Base-by-base conservation (phyloP, 805 yeast genomes). In the Starmerella tilneyi region DNA sequence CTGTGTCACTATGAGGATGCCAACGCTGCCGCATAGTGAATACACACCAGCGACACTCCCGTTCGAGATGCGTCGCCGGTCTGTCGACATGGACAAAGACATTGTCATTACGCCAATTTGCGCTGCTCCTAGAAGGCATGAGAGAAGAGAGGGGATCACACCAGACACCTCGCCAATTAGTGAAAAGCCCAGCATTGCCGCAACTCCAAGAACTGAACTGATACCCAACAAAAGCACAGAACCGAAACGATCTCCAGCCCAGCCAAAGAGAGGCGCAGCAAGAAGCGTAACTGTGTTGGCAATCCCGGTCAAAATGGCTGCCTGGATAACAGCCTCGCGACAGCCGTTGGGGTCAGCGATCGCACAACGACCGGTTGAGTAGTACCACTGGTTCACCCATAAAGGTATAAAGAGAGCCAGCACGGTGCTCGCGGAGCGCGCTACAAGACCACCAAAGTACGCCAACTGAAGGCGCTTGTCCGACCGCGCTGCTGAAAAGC, bases 31-130 rank as follows among this genome's bases (percentile, higher is more conserved):
- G 51, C 72, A 65, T 44, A 81, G 70, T n/a, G 80, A 72, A 57
- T 76, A 78, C 11, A 78, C 73, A 6, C 89, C 89, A 41, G 80
- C 72, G 32, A 81, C 70, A 38, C 75, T 72, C n/a, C 86, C 86
- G 40, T 74, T 72, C 46, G 69, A 64, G 19, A 61, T 63, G 27
- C 69, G 62, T 24, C 69, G 66, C 30, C 64, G 61, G 43, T 70
- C 73, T 5, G 74, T 69, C 26, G 74, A 69, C 54, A 80, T 65
- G 7, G 84, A 75, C 77, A 79, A 75, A 26, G 84, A 76, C 19
- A 75, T 68, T 39, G 79, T 72, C 28, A 78, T 72, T 29, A 73
- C 68, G 9, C 81, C 81, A 43, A 78, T 75, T 59, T 78, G 82
- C 2, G 81, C 70, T 5, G 71, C 60, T 4, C 84, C 86, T 44